Evolutionary conservation across 1,284 basidiomycete species (phyloP).

Genomic region (Laetiporus sulphureus): DNA sequence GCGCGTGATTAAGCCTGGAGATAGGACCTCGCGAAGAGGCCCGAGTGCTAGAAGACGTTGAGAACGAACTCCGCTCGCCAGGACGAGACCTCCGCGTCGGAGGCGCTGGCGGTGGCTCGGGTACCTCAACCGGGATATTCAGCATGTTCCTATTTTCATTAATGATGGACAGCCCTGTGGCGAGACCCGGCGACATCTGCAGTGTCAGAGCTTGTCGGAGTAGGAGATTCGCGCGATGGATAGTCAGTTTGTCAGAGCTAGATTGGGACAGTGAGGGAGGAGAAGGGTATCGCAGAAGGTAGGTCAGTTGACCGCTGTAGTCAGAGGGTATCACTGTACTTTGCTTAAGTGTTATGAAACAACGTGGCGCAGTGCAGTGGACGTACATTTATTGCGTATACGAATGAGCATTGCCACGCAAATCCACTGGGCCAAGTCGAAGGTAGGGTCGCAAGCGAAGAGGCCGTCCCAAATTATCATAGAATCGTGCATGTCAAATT

Average conservation of each 20-base stretch:
- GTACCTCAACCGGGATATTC: slow-evolving; percentile 61
- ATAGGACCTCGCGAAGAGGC: slow-evolving; percentile 2
- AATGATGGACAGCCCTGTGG: slow-evolving; percentile 68
- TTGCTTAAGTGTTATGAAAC: background rate
- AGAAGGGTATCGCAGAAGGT: slow-evolving; percentile 79
- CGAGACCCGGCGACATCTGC: slow-evolving; percentile 64
- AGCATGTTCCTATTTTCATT: slow-evolving; percentile 78
- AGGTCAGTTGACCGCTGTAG: slow-evolving; percentile 78
- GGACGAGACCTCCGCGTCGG: slow-evolving; percentile 28
- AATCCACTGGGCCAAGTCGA: slow-evolving; percentile 74
- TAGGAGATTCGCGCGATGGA: slow-evolving; percentile 60
- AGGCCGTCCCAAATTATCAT: slow-evolving; percentile 88
- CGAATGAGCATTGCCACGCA: slow-evolving; percentile 91
- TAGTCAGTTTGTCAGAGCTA: slow-evolving; percentile 20
- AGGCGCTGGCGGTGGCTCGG: slow-evolving; percentile 39
- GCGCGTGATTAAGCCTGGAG: slow-evolving; percentile 23
- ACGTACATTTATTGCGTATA: slow-evolving; percentile 78
- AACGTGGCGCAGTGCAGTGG: background rate
- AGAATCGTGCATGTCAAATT: slow-evolving; percentile 71
- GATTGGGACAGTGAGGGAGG: slow-evolving; percentile 23
- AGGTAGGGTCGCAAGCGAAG: slow-evolving; percentile 75
- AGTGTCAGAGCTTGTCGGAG: slow-evolving; percentile 78
- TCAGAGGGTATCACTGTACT: slow-evolving; percentile 74
- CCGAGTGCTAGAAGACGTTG: slow-evolving; percentile 12
- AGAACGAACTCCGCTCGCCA: slow-evolving; percentile 22